Evolutionary conservation across 257 asterid genomes (phyloP).

Genomic region (Hygrophila difformis): DNA sequence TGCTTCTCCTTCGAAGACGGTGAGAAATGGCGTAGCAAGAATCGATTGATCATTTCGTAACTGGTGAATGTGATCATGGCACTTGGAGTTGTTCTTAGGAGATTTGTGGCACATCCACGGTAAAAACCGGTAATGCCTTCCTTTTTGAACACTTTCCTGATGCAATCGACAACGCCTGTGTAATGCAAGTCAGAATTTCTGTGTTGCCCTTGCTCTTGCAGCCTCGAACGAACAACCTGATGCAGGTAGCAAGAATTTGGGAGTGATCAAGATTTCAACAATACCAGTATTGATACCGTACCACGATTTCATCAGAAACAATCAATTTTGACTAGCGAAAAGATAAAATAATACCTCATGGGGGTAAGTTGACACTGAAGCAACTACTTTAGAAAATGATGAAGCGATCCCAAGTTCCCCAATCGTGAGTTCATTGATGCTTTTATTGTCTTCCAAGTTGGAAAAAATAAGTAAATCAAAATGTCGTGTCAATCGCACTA

Average conservation of each 20-base stretch:
- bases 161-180: slow-evolving; percentile 70
- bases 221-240: slow-evolving; percentile 88
- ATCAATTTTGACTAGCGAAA: no score
- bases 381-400: slow-evolving; percentile 66
- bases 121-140: slow-evolving; percentile 81
- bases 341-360: slow-evolving; percentile 64
- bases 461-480: background rate
- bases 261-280: no score
- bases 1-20: slow-evolving; percentile 38
- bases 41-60: slow-evolving; percentile 77
- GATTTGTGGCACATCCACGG: slow-evolving; percentile 96
- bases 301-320: no score
- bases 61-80: slow-evolving; percentile 89
- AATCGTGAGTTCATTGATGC: slow-evolving; percentile 39
- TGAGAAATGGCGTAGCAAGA: slow-evolving; percentile 39
- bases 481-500: no score
- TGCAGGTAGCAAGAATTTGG: background rate
- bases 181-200: slow-evolving; percentile 44
- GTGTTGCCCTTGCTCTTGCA: slow-evolving; percentile 90
- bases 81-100: slow-evolving; percentile 86
- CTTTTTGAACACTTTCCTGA: slow-evolving; percentile 45
- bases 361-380: slow-evolving; percentile 84
- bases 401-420: slow-evolving; percentile 85
- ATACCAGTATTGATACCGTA: no score
- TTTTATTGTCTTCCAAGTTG: slow-evolving; percentile 46